Conservation (phyloP, 208 protist species). For the Leishmania tropica region DNA sequence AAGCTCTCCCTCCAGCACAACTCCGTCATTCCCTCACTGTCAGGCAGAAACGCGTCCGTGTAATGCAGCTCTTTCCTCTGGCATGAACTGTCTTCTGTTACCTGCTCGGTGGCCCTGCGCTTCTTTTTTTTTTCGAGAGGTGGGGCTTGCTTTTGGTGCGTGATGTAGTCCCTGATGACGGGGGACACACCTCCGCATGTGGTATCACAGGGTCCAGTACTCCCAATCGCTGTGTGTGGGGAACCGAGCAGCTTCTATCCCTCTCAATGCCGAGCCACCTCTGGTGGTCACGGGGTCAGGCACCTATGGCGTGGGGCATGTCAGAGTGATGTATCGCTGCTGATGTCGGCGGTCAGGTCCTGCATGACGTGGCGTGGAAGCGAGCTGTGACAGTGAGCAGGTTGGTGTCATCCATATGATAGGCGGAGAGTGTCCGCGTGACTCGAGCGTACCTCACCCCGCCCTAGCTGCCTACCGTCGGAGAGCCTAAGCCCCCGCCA, state of each 20-base stretch:
- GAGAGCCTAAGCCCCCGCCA: not conserved
- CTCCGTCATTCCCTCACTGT: not conserved
- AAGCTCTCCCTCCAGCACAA: not conserved
- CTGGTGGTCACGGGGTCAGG: not conserved
- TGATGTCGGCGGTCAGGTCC: too few relatives aligned
- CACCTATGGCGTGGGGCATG: too few relatives aligned
- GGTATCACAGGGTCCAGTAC: too few relatives aligned
- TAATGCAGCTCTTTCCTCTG: not conserved
- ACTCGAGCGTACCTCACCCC: not conserved
- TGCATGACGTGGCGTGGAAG: too few relatives aligned
- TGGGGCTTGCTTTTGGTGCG: not conserved
- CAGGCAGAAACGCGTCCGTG: not conserved
- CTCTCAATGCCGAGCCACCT: not conserved
- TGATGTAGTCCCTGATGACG: not conserved
- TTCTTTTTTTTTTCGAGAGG: not conserved
- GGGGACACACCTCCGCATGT: not conserved
- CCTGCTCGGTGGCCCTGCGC: not conserved
- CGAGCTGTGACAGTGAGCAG: too few relatives aligned
- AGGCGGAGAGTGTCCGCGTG: not conserved
- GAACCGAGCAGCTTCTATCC: not conserved
- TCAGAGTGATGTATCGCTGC: too few relatives aligned
- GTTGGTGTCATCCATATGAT: not conserved
- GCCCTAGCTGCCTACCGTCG: not conserved
- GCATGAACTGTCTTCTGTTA: not conserved
- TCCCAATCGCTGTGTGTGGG: not conserved